phyloP scores from a whole-genome alignment of 1,139 yeast species.

The Scheffersomyces cryptocercus region DNA sequence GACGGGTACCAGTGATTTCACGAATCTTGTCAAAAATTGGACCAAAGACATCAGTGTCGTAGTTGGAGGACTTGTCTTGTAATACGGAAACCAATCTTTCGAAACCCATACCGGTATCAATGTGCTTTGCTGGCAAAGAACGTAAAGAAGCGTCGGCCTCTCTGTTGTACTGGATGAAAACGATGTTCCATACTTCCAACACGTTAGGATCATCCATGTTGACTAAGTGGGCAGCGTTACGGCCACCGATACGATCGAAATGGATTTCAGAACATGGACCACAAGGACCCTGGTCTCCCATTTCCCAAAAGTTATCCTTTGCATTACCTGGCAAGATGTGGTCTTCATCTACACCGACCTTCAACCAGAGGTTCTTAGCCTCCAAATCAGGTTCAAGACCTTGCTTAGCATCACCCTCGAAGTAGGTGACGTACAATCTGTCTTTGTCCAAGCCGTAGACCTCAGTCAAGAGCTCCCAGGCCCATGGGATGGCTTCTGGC shows the following conservation, averaged over 20 bases:
- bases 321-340: constrained; percentile 91
- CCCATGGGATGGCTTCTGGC: constrained; percentile 82
- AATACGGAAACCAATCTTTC: constrained; percentile 94
- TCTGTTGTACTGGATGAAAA: constrained; percentile 93
- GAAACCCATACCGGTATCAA: constrained; percentile 98
- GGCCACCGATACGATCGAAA: constrained; percentile 96
- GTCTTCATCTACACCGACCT: constrained; percentile 85
- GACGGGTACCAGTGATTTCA: constrained; percentile 90
- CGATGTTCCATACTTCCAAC: constrained; percentile 96
- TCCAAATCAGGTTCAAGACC: constrained; percentile 95
- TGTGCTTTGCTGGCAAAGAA: constrained; percentile 87
- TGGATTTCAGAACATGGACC: constrained; percentile 99
- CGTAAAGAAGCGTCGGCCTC: constrained; percentile 83
- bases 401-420: constrained; percentile 82
- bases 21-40: constrained; percentile 85
- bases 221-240: constrained; percentile 88
- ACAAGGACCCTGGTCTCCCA: constrained; percentile 99
- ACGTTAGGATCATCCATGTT: constrained; percentile 98
- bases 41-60: constrained; percentile 94
- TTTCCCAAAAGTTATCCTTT: constrained; percentile 97
- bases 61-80: constrained; percentile 88
- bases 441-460: constrained; percentile 77
- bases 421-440: constrained; percentile 90
- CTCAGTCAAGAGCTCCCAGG: constrained; percentile 88
- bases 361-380: constrained; percentile 84